Evolutionary conservation across 768 basidiomycete species (phyloP).

Genomic region (Tulasnella sp.): DNA sequence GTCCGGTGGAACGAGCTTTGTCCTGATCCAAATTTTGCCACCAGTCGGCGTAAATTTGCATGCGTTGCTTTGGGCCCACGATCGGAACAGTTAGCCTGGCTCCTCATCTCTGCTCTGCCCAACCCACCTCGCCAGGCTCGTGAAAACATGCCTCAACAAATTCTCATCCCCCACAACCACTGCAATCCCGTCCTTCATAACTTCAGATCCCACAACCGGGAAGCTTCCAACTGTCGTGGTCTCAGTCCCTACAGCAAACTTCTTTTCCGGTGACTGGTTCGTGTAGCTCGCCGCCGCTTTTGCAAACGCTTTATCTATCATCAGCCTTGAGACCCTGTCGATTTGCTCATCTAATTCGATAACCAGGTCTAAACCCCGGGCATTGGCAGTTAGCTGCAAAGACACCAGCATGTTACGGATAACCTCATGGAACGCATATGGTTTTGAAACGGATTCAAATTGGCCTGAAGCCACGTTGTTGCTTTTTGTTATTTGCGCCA

Average conservation of each 20-base stretch:
- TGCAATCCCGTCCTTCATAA: no score
- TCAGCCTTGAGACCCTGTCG: conserved; percentile 31
- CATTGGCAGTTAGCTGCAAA: conserved; percentile 34
- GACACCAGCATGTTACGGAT: conserved; percentile 42
- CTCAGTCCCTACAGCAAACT: background rate
- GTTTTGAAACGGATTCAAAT: conserved; percentile 43
- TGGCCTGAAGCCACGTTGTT: conserved; percentile 43
- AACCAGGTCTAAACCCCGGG: conserved; percentile 33
- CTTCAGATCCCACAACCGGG: no score
- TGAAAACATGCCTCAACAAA: no score
- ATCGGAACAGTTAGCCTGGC: no score
- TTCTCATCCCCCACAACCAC: no score
- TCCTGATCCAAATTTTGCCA: no score
- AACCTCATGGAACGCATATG: conserved; percentile 45
- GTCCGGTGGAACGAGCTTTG: no score
- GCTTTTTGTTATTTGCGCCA: conserved; percentile 12
- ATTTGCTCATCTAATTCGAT: conserved; percentile 34
- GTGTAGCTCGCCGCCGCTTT: conserved; percentile 19
- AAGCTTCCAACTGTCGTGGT: background rate
- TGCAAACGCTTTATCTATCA: conserved; percentile 21
- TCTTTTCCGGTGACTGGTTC: conserved; percentile 20
- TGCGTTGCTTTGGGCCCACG: no score
- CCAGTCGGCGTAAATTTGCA: no score
- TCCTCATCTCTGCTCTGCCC: no score
- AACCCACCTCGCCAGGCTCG: no score